A percentile compares a stretch with the other conserved stretches of the same genome.
Conservation (phyloP, 2,329 filamentous ascomycete genomes). For the Penicillium verrucosum region DNA sequence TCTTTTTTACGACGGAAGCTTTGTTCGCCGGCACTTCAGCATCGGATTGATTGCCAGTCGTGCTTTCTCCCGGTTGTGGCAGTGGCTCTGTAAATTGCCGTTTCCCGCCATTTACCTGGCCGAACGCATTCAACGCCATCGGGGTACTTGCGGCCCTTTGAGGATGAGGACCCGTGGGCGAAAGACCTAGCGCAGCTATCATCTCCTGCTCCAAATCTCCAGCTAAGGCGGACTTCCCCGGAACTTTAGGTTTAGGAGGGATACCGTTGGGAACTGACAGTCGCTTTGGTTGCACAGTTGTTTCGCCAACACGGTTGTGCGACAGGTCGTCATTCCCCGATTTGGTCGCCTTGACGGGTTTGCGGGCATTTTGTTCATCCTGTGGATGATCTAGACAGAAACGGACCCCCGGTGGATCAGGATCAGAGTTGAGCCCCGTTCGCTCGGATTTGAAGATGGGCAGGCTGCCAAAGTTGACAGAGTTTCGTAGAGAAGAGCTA, state of each 20-base stretch:
- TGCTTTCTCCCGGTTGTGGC: not conserved
- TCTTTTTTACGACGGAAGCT: conserved; percentile 2
- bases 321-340: conserved; percentile 2
- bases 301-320: not conserved
- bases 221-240: conserved; percentile 5
- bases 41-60: not conserved
- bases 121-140: not conserved
- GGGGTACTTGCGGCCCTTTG: conserved; percentile 3
- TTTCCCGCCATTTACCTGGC: not conserved
- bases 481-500: conserved; percentile 22
- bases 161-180: conserved; percentile 11
- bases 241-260: not conserved
- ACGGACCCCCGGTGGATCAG: not conserved
- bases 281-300: not conserved
- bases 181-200: conserved; percentile 24
- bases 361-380: conserved; percentile 6
- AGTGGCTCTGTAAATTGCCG: not conserved
- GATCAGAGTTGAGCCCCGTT: conserved; percentile 2
- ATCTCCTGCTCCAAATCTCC: conserved; percentile 22
- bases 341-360: conserved; percentile 6
- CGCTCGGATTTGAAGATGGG: conserved; percentile 22
- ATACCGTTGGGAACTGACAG: not conserved
- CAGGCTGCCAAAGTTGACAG: conserved; percentile 24
- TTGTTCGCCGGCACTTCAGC: not conserved
- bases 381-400: conserved; percentile 5